Percentiles rank a stretch among this genome's conserved stretches.
These are phyloP conservation scores for Pseudogymnoascus verrucosus DNA, from an alignment of 2,329 filamentous ascomycete genomes.

Conservation along the genomic window DNA sequence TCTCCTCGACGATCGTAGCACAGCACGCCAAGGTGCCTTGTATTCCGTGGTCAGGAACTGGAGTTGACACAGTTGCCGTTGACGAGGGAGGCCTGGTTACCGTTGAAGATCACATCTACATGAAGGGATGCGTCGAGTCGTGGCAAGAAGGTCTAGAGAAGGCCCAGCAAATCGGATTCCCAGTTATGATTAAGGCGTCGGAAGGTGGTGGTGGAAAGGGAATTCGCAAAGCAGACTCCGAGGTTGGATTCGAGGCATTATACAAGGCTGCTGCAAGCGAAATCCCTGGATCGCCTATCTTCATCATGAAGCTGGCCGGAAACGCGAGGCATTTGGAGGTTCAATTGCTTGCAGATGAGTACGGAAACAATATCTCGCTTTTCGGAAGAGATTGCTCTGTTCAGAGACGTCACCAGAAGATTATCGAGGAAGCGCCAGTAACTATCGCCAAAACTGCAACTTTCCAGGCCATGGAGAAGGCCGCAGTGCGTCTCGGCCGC, in stretches of 20 bases:
- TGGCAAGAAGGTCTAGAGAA: conserved; percentile 84
- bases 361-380: conserved; percentile 98
- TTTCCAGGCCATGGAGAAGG: conserved; percentile 94
- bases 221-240: conserved; percentile 86
- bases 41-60: conserved; percentile 98
- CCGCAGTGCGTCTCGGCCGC: conserved; percentile 85
- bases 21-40: conserved; percentile 94
- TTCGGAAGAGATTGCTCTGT: conserved; percentile 99
- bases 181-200: conserved; percentile 99
- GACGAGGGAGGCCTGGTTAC: conserved; percentile 85
- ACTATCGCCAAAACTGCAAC: conserved; percentile 85
- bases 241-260: conserved; percentile 75
- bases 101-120: conserved; percentile 76
- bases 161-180: conserved; percentile 89
- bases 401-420: conserved; percentile 97
- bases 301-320: conserved; percentile 99
- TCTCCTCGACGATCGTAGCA: conserved; percentile 97
- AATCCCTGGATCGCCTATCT: conserved; percentile 97
- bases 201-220: conserved; percentile 98
- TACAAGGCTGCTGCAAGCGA: conserved; percentile 97
- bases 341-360: conserved; percentile 94
- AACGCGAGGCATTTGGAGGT: conserved; percentile 96
- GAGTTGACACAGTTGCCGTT: conserved; percentile 71
- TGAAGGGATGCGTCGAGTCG: conserved; percentile 81
- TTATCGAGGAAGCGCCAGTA: conserved; percentile 97